These are phyloP conservation scores for Cladosporium velox DNA, from an alignment of 2,329 filamentous ascomycete species.

Conservation along the genomic window DNA sequence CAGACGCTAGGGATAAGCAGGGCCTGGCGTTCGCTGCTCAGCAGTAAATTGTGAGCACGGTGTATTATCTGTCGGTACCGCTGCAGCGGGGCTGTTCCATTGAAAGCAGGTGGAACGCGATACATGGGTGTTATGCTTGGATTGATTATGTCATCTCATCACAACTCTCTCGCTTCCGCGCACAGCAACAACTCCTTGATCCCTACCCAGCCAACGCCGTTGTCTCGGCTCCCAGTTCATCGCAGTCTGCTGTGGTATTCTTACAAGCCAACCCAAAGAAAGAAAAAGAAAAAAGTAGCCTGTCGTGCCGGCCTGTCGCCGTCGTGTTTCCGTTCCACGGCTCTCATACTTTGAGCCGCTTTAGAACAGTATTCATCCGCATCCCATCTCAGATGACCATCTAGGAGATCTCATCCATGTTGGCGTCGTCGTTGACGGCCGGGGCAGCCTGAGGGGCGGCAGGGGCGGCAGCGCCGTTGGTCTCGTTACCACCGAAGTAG, in stretches of 20 bases:
- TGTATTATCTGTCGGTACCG: background rate
- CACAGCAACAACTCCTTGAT: slow-evolving; percentile 10
- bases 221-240: slow-evolving; percentile 2
- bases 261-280: slow-evolving; percentile 16
- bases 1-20: background rate
- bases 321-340: background rate
- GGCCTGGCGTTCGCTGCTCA: background rate
- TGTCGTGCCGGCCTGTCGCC: slow-evolving; percentile 6
- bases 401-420: slow-evolving; percentile 50
- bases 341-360: background rate
- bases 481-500: slow-evolving; percentile 68
- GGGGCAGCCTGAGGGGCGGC: slow-evolving; percentile 50
- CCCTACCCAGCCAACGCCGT: slow-evolving; percentile 11
- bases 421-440: slow-evolving; percentile 51
- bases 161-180: slow-evolving; percentile 1
- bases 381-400: background rate
- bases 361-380: background rate
- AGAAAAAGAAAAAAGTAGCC: slow-evolving; percentile 8
- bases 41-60: background rate
- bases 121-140: slow-evolving; percentile 5
- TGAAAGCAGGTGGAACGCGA: background rate
- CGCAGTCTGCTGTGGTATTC: slow-evolving; percentile 20
- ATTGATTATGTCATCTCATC: background rate
- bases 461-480: slow-evolving; percentile 48
- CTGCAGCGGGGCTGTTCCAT: background rate